Base-by-base conservation (phyloP, 2,329 filamentous ascomycete genomes). In the Ceratocystis lukuohia region DNA sequence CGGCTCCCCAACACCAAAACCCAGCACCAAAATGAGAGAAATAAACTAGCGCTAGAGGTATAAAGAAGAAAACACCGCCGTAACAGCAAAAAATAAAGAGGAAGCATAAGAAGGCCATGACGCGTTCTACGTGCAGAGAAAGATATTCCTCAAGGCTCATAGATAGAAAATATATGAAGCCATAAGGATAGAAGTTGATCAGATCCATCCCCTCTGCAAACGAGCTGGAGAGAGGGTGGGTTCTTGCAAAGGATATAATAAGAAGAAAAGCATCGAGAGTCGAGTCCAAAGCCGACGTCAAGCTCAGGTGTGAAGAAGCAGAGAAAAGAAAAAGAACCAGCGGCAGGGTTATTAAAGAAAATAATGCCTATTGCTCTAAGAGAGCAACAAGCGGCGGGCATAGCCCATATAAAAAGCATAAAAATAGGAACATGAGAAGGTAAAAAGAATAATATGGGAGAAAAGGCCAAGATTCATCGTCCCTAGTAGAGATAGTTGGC, bases 401-500 rank as follows among this genome's bases (percentile, higher is more conserved):
- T 59, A n/a, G 30, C 56, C 56, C 56, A 59, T n/a, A 20, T 33
- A 30, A 57, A 41, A n/a, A 33, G 22, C 41, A 28, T 57, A 30
- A 59, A 57, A 61, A 37, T 65, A 66, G 41, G 63, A 65, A 65
- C 66, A 61, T 63, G 62, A 56, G 61, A 48, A 50, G 63, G 66
- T 53, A 56, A 65, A 65, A 53, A 65, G 53, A 71, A 45, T 53
- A 62, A 70, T 50, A 65, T 5, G 37, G 12, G 45, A 53, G 59
- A 62, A 17, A 20, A n/a, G 59, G 20, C 45, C 63, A 41, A 28
- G 41, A 7, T 17, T 50, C 63, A 15, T 50, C 17, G 15, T 50
- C 56, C 65, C 71, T 73, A 82, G 69, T 79, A 78, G 69, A 82
- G 74, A 70, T 76, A 80, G 17, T 78, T 77, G 30, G 81, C 78